A percentile compares a stretch with the other conserved stretches of the same genome.
Evolutionary conservation across 805 yeast species (phyloP).

Genomic region (Hanseniaspora singularis): DNA sequence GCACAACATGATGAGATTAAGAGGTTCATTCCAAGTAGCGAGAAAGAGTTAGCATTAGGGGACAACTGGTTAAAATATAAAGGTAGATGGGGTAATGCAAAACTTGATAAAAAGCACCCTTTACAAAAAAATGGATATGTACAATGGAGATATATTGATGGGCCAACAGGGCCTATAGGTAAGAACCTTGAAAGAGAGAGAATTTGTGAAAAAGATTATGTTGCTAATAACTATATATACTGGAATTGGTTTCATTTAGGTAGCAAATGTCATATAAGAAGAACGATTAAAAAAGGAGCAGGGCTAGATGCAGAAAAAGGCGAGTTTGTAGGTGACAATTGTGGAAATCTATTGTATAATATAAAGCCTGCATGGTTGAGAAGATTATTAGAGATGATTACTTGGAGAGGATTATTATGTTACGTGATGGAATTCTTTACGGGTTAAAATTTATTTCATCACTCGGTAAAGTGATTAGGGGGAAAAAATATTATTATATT

Average conservation of each 20-base stretch:
- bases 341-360: slow-evolving; percentile 52
- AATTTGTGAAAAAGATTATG: slow-evolving; percentile 54
- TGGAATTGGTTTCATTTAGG: slow-evolving; percentile 58
- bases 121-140: slow-evolving; percentile 64
- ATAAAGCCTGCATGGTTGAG: slow-evolving; percentile 44
- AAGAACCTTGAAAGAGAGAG: slow-evolving; percentile 59
- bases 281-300: slow-evolving; percentile 64
- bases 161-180: slow-evolving; percentile 80
- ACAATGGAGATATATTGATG: slow-evolving; percentile 83
- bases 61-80: slow-evolving; percentile 68
- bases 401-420: slow-evolving; percentile 56
- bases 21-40: slow-evolving; percentile 17
- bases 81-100: slow-evolving; percentile 89
- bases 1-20: slow-evolving; percentile 26
- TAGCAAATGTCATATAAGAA: slow-evolving; percentile 66
- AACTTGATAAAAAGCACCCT: slow-evolving; percentile 34
- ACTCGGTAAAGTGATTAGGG: too few species aligned
- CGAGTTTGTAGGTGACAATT: slow-evolving; percentile 49
- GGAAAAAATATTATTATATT: too few species aligned
- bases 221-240: slow-evolving; percentile 47
- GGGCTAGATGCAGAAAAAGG: slow-evolving; percentile 68
- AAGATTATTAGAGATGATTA: slow-evolving; percentile 35
- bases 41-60: slow-evolving; percentile 19
- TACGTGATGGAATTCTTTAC: slow-evolving; percentile 38
- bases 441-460: slow-evolving; percentile 22